Conservation (phyloP, 1,139 yeast genomes). For the Pichia sp. region DNA sequence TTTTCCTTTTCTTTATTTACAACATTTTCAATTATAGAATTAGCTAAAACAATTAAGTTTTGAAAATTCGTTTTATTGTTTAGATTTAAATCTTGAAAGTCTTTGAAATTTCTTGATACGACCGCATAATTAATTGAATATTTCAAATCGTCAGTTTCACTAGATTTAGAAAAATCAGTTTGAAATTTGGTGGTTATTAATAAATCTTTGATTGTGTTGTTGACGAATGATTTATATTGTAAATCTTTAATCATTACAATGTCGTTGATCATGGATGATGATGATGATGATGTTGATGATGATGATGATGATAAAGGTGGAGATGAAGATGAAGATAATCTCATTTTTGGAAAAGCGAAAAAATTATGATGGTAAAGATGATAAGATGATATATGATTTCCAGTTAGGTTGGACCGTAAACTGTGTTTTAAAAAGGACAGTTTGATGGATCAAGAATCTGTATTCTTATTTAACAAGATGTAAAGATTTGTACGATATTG, state of each 20-base stretch:
- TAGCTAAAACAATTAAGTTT: slow-evolving; percentile 54
- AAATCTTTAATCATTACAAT: slow-evolving; percentile 21
- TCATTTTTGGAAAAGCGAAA: not conserved
- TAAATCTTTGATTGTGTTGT: slow-evolving; percentile 10
- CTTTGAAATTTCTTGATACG: slow-evolving; percentile 55
- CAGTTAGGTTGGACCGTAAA: not conserved
- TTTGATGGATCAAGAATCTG: not conserved
- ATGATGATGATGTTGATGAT: not conserved
- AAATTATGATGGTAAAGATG: not conserved
- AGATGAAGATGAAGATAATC: not conserved
- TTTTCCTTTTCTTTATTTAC: slow-evolving; percentile 13
- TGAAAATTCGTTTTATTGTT: slow-evolving; percentile 38
- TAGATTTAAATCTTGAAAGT: slow-evolving; percentile 42
- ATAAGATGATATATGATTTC: too few relatives aligned
- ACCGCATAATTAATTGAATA: slow-evolving; percentile 86
- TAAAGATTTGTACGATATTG: too few relatives aligned
- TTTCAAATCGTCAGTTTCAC: slow-evolving; percentile 68
- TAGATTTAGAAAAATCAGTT: slow-evolving; percentile 67
- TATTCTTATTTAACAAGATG: not conserved
- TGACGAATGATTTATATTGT: slow-evolving; percentile 13
- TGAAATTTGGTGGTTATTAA: slow-evolving; percentile 38
- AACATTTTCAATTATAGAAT: slow-evolving; percentile 41
- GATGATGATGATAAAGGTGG: not conserved
- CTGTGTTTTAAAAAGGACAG: not conserved
- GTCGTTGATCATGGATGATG: slow-evolving; percentile 10